Base-by-base conservation (phyloP, 2,329 filamentous ascomycete species). In the Purpureocillium takamizusanense region DNA sequence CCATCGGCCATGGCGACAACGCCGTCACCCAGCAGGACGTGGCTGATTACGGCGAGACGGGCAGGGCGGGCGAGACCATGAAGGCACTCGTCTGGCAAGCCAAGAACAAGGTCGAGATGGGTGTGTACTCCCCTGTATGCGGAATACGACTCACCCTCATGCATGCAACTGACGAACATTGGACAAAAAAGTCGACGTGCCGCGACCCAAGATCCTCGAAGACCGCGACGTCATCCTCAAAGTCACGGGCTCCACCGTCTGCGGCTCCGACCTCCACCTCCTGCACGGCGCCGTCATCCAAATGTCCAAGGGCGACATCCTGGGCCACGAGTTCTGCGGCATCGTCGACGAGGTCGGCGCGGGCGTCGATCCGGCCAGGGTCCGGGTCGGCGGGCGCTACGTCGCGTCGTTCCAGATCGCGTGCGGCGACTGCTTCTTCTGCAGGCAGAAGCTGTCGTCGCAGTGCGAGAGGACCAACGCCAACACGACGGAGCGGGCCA, bases 371-470 rank as follows among this genome's bases (percentile, higher is more conserved):
- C 71, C 70, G 3, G 57, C 81, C 35, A 60, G 76, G 42, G 59
- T 66, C 7, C 82, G 81, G 12, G 28, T 30, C 11, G 28, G n/a
- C 28, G 13, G 6, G 28, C 69, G 87, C 23, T 88, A 92, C 15
- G 87, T 94, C 1, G 86, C 83, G 1, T 84, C 80, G 9, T 94
- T 94, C 66, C 86, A 92, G 58, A 92, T 94, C 53, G 84, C 86
- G 0, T 79, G 75, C 43, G 74, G 74, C 7, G 63, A 69, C 39
- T 94, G 88, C 65, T 81, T 76, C 60, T 89, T 80, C 59, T 94
- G 87, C 67, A 72, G 81, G 47, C 74, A 85, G 61, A 86, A 87
- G 58, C 69, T 86, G 2, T 85, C 80, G 0, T 87, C 82, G 13
- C 81, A 86, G 52, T 94, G 87, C 57, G 84, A 88, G 52, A 76